These are phyloP conservation scores for Aphanomyces euteiches DNA, from an alignment of 352 stramenopile genomes.

Conservation along the genomic window DNA sequence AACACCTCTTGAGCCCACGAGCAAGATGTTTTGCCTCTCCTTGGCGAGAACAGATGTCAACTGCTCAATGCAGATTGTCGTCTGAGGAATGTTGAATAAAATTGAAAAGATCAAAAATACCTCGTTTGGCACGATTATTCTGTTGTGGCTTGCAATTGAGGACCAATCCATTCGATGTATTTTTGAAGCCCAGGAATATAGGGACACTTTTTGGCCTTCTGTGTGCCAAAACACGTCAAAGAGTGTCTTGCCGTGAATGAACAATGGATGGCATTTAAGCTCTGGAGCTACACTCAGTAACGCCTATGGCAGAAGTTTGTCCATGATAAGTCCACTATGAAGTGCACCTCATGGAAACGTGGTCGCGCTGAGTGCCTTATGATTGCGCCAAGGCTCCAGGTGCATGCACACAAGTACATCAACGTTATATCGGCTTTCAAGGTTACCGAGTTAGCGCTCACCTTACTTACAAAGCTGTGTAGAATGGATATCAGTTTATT, in stretches of 20 bases:
- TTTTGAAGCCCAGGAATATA: slow-evolving; percentile 39
- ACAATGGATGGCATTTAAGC: slow-evolving; percentile 19
- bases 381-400: slow-evolving; percentile 15
- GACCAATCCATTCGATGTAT: slow-evolving; percentile 20
- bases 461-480: slow-evolving; percentile 39
- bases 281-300: slow-evolving; percentile 21
- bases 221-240: slow-evolving; percentile 47
- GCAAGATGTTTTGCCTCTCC: slow-evolving; percentile 45
- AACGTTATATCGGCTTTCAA: slow-evolving; percentile 7
- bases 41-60: slow-evolving; percentile 40
- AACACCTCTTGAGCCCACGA: slow-evolving; percentile 46
- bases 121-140: slow-evolving; percentile 25
- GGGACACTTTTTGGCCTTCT: slow-evolving; percentile 33
- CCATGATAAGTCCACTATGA: background rate
- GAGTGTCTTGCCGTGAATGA: slow-evolving; percentile 32
- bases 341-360: slow-evolving; percentile 17
- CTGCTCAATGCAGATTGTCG: slow-evolving; percentile 16
- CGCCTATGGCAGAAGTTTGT: background rate
- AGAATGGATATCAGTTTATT: slow-evolving; percentile 48
- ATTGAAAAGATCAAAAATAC: background rate
- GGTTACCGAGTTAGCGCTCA: slow-evolving; percentile 10
- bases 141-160: background rate
- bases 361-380: background rate
- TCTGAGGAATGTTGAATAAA: background rate
- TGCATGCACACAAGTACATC: slow-evolving; percentile 24